These are phyloP conservation scores for Heliamphora exappendiculata DNA, from an alignment of 148 eudicot species.

Conservation along the genomic window DNA sequence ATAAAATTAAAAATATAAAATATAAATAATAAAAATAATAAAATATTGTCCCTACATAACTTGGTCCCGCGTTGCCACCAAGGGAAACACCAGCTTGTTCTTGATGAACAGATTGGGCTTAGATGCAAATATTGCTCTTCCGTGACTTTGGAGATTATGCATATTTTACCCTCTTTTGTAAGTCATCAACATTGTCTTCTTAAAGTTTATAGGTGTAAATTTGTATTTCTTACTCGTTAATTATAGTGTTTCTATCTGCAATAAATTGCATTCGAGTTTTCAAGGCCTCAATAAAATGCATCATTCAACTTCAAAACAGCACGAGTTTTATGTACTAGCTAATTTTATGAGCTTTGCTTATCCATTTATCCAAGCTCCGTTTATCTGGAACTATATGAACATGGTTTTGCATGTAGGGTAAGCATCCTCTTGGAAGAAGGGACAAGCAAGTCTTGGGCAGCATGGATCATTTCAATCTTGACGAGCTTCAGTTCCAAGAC, in stretches of 20 bases:
- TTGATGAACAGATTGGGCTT: slow-evolving; percentile 51
- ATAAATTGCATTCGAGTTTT: slow-evolving; percentile 1
- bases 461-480: neutral
- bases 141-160: slow-evolving; percentile 35
- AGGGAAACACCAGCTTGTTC: slow-evolving; percentile 39
- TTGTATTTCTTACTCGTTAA: neutral
- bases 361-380: no score
- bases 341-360: neutral
- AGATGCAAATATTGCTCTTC: slow-evolving; percentile 39
- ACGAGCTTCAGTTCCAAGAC: slow-evolving; percentile 14
- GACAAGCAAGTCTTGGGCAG: slow-evolving; percentile 11
- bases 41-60: no score
- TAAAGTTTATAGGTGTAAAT: neutral
- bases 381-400: no score
- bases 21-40: no score
- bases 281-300: neutral
- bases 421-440: slow-evolving; percentile 28
- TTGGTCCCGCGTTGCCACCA: slow-evolving; percentile 32
- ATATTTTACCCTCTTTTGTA: slow-evolving; percentile 39
- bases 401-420: slow-evolving; percentile 24
- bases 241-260: neutral
- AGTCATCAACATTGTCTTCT: slow-evolving; percentile 15
- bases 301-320: no score
- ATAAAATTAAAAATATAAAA: no score
- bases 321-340: neutral